Evolutionary conservation across 2,329 filamentous ascomycete species (phyloP).

Genomic region (Hymenoscyphus albidus): DNA sequence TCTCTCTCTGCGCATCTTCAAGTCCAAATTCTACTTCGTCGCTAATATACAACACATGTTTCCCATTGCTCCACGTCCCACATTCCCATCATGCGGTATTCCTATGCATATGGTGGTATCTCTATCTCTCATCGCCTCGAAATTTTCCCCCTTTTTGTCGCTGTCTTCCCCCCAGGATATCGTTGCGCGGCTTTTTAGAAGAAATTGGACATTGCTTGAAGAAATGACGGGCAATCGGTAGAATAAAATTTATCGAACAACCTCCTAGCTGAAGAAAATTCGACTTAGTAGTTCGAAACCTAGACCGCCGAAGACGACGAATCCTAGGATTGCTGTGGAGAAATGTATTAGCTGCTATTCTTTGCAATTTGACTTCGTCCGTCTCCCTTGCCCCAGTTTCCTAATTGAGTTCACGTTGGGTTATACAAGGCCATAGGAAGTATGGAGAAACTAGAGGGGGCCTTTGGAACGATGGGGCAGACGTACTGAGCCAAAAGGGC

Average conservation of each 20-base stretch:
- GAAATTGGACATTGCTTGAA: no score
- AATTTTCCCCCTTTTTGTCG: no score
- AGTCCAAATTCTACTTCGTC: no score
- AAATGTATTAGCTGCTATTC: background rate
- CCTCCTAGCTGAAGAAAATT: constrained; percentile 31
- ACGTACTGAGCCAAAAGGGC: constrained; percentile 59
- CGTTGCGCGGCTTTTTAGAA: background rate
- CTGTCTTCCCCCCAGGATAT: background rate
- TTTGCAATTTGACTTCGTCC: no score
- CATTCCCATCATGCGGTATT: no score
- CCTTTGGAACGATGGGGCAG: background rate
- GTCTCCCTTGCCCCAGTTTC: background rate
- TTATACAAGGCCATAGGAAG: background rate
- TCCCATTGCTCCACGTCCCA: no score
- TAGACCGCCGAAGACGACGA: constrained; percentile 36
- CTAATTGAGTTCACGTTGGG: background rate
- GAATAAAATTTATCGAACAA: background rate
- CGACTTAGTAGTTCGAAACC: constrained; percentile 38
- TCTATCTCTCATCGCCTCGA: no score
- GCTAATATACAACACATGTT: no score
- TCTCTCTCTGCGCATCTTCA: no score
- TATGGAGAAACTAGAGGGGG: background rate
- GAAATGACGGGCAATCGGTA: background rate
- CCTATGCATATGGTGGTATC: no score
- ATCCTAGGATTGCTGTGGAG: constrained; percentile 29